These are phyloP conservation scores for Inga laurina DNA, from an alignment of 306 rosid genomes.

Conservation along the genomic window DNA sequence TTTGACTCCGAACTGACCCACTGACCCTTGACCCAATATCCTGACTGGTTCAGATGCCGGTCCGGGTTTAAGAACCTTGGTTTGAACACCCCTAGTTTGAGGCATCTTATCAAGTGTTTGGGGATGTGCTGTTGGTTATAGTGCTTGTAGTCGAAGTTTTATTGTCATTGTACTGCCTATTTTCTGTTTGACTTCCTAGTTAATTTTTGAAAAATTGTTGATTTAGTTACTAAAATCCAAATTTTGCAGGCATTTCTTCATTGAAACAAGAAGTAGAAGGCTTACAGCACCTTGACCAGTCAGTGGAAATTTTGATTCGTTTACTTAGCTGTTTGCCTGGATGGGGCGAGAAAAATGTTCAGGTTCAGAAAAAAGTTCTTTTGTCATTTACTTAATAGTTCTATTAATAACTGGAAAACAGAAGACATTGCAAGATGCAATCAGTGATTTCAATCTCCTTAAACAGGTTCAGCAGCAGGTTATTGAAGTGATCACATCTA, in stretches of 20 bases:
- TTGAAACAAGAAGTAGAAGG: slow-evolving; percentile 86
- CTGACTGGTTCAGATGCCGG: too few relatives aligned
- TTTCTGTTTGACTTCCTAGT: slow-evolving; percentile 6
- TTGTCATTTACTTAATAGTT: slow-evolving; percentile 15
- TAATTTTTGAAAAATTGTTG: slow-evolving; percentile 19
- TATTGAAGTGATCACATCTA: slow-evolving; percentile 72
- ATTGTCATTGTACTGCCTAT: background rate
- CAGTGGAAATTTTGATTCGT: slow-evolving; percentile 80
- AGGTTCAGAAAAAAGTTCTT: slow-evolving; percentile 53
- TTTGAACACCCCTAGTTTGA: background rate
- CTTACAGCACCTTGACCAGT: slow-evolving; percentile 64
- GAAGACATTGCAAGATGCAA: background rate
- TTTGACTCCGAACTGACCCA: too few relatives aligned
- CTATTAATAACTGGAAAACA: slow-evolving; percentile 20
- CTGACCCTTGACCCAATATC: too few relatives aligned
- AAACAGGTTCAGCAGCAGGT: slow-evolving; percentile 98
- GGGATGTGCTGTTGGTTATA: background rate
- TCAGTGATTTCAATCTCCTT: slow-evolving; percentile 25
- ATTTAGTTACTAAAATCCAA: slow-evolving; percentile 21
- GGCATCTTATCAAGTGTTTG: background rate
- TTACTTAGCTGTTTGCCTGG: slow-evolving; percentile 90
- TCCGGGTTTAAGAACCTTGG: too few relatives aligned
- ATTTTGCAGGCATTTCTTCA: slow-evolving; percentile 80
- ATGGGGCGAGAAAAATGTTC: slow-evolving; percentile 99
- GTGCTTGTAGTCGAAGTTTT: background rate